Evolutionary conservation across 2,329 filamentous ascomycete genomes (phyloP).

Genomic region (Cryphonectria nitschkei): DNA sequence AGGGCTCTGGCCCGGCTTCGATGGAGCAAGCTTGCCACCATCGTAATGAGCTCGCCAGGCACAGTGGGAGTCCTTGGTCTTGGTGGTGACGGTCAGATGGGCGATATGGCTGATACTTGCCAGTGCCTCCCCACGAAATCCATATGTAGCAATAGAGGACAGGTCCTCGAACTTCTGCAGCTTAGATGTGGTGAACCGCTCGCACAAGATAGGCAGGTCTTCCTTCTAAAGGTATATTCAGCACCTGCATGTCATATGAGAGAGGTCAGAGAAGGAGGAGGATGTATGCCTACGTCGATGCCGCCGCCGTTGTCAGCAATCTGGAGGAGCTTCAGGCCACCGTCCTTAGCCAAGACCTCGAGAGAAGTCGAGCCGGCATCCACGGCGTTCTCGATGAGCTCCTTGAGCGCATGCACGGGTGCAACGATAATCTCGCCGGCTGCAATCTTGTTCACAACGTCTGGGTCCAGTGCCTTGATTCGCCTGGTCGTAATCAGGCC

Average conservation of each 20-base stretch:
- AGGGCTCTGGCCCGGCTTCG: slow-evolving; percentile 84
- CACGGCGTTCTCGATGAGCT: slow-evolving; percentile 94
- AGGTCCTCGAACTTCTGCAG: slow-evolving; percentile 92
- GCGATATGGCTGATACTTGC: slow-evolving; percentile 99
- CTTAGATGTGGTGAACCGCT: slow-evolving; percentile 96
- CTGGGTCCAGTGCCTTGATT: slow-evolving; percentile 78
- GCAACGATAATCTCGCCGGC: slow-evolving; percentile 98
- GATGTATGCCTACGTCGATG: slow-evolving; percentile 70
- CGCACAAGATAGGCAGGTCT: slow-evolving; percentile 88
- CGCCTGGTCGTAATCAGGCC: slow-evolving; percentile 14
- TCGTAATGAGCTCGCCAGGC: slow-evolving; percentile 91
- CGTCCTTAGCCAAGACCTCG: slow-evolving; percentile 92
- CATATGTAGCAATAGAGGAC: slow-evolving; percentile 87
- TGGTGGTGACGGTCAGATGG: slow-evolving; percentile 92
- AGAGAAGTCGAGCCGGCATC: slow-evolving; percentile 94
- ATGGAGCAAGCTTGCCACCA: slow-evolving; percentile 76
- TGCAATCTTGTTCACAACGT: slow-evolving; percentile 98
- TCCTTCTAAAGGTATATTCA: slow-evolving; percentile 66
- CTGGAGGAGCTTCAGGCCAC: slow-evolving; percentile 90
- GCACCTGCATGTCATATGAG: slow-evolving; percentile 16
- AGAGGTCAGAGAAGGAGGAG: neutral
- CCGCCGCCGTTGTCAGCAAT: slow-evolving; percentile 97
- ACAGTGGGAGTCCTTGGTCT: slow-evolving; percentile 82
- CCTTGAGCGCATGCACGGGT: slow-evolving; percentile 93
- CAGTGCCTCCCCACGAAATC: slow-evolving; percentile 94